Percentiles rank a stretch among this genome's conserved stretches.
phyloP scores from a whole-genome alignment of 441 rosid species.

The Bruguiera hainesii region DNA sequence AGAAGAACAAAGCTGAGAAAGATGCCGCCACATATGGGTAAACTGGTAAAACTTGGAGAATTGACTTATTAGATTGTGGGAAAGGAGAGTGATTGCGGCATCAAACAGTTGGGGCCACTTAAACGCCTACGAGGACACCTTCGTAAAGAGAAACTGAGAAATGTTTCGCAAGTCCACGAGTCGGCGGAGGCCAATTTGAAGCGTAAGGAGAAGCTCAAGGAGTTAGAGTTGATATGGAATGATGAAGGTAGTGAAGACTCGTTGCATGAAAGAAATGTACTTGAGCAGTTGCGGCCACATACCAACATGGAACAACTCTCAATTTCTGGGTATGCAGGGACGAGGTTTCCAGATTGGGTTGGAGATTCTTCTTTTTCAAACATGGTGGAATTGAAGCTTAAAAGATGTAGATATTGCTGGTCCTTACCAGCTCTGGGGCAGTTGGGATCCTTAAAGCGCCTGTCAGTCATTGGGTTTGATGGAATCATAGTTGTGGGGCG shows the following conservation, averaged over 20 bases:
- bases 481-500: conserved; percentile 15
- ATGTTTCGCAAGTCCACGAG: conserved; percentile 23
- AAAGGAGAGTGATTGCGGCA: conserved; percentile 22
- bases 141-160: conserved; percentile 27
- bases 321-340: conserved; percentile 17
- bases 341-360: conserved; percentile 29
- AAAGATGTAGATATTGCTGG: conserved; percentile 21
- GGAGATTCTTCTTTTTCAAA: conserved; percentile 3
- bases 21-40: conserved; percentile 39
- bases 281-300: conserved; percentile 27
- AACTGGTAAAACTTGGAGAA: conserved; percentile 26
- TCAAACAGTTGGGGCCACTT: conserved; percentile 28
- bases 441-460: conserved; percentile 18
- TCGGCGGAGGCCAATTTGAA: conserved; percentile 37
- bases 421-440: conserved; percentile 29
- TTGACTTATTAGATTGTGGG: conserved; percentile 32
- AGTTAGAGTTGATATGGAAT: conserved; percentile 30
- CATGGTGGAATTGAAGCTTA: neutral
- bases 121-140: conserved; percentile 26
- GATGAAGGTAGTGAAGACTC: conserved; percentile 16
- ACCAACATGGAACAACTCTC: conserved; percentile 14
- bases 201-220: conserved; percentile 23
- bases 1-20: conserved; percentile 23
- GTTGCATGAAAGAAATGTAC: conserved; percentile 8
- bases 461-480: conserved; percentile 16